These are phyloP conservation scores for Polygonum aviculare DNA, from an alignment of 148 eudicot genomes.

Conservation along the genomic window DNA sequence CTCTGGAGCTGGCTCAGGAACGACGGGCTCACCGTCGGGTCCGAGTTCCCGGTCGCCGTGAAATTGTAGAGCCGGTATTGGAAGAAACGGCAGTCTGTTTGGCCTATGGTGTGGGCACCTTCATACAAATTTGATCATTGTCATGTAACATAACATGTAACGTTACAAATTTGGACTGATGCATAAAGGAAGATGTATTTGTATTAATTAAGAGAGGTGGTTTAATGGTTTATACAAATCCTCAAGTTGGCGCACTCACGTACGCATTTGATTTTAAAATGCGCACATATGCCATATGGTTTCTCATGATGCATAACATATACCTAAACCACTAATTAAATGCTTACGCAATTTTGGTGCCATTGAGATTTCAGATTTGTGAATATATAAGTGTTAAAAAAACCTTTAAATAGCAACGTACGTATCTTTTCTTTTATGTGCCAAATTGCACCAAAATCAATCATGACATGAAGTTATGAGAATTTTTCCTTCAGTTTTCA, in stretches of 20 bases:
- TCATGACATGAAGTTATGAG: background rate
- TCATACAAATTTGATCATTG: background rate
- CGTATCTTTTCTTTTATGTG: background rate
- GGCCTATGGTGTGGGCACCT: conserved; percentile 85
- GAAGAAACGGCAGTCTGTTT: conserved; percentile 58
- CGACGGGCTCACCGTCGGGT: conserved; percentile 50
- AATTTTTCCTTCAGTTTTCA: background rate
- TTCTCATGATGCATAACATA: background rate
- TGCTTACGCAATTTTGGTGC: too few relatives aligned
- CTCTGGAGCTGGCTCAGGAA: conserved; percentile 36
- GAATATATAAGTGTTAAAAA: background rate
- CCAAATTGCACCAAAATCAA: background rate
- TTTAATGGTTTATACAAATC: too few relatives aligned
- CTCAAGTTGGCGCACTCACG: too few relatives aligned
- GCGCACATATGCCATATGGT: background rate
- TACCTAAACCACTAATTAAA: too few relatives aligned
- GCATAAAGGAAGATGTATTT: too few relatives aligned
- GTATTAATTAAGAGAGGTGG: too few relatives aligned
- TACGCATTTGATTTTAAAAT: too few relatives aligned
- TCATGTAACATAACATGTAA: too few relatives aligned
- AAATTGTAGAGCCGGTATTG: conserved; percentile 68
- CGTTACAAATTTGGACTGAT: too few relatives aligned
- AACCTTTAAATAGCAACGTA: background rate
- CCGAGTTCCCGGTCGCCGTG: conserved; percentile 64
- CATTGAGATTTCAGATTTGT: too few relatives aligned